Evolutionary conservation across 73 alveolate species (phyloP), one percentile per base, ranked within the genome.

Genomic region (Paramecium caudatum): DNA sequence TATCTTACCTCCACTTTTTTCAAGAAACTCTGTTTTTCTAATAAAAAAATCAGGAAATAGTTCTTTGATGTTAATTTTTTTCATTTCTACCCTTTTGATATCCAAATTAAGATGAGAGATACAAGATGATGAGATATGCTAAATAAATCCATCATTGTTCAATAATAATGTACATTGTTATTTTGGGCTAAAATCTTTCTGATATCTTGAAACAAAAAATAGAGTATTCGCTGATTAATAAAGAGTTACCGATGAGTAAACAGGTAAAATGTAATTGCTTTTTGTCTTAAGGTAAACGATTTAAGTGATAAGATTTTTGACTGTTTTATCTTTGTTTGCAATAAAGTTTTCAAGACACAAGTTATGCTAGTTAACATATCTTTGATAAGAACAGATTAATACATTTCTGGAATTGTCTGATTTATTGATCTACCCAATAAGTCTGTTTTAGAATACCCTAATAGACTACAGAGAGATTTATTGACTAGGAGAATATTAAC

Each of bases 371-470:
- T 55, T 43, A 23, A 23, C 37, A 10, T 27, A 55, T 4, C 80
- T 55, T 19, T 15, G 16, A 2, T 4, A 21, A 12, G 30, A 19
- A 65, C 1, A 0, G 15, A 5, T 16, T 15, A 47, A 21, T 50
- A 82, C 83, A 61, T 7, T 21, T 82, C 63, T 16, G 91, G 91
- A 15, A 10, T 25, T 0, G 47, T 27, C 33, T 32, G 7, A 50
- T 48, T 82, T 2, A 82, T 16, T 12, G 46, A 32, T 82, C 91
- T 82, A 8, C 49, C 49, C 1, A 82, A 47, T 15, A 82, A 61
- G 33, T 82, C 91, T 1, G 81, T 61, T 15, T 82, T 61, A 19
- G 81, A 32, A 82, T 82, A 82, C 0, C 91, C 91, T 9, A 82
- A 23, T 1, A 82, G n/a, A 50, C 91, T 82, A 12, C 91, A 74